phyloP scores from a whole-genome alignment of 352 stramenopile species.

The Peronospora destructor region DNA sequence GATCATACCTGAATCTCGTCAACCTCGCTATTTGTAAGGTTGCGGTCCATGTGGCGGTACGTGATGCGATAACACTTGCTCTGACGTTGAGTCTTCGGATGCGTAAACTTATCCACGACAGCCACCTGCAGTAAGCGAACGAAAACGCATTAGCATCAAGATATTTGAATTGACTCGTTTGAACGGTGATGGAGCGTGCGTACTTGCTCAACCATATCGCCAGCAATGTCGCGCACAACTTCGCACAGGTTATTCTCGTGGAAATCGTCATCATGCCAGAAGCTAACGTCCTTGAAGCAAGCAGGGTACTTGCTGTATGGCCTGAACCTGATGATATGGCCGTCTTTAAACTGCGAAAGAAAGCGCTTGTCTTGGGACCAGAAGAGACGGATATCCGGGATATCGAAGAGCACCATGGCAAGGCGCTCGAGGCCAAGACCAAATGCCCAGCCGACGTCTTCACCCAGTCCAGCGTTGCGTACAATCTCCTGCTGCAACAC shows the following conservation, averaged over 20 bases:
- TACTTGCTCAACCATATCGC: constrained; percentile 95
- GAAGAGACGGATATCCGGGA: constrained; percentile 99
- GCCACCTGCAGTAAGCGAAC: constrained; percentile 23
- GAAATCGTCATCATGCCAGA: constrained; percentile 90
- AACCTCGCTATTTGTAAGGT: constrained; percentile 98
- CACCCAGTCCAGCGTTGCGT: constrained; percentile 73
- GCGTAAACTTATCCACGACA: constrained; percentile 95
- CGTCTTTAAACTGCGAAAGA: constrained; percentile 88
- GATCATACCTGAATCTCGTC: constrained; percentile 90
- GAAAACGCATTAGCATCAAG: background rate
- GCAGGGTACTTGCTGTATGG: constrained; percentile 98
- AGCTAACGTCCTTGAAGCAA: constrained; percentile 98
- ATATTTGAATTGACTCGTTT: background rate
- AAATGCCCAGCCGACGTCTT: constrained; percentile 95
- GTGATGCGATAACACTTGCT: constrained; percentile 98
- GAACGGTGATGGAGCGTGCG: background rate
- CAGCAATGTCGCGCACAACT: constrained; percentile 91
- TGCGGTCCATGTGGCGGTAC: constrained; percentile 98
- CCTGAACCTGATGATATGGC: constrained; percentile 94
- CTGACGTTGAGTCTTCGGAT: constrained; percentile 93
- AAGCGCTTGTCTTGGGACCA: constrained; percentile 95
- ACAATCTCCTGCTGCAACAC: constrained; percentile 95
- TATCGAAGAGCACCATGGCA: constrained; percentile 98
- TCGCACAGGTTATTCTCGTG: constrained; percentile 97
- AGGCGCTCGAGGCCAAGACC: constrained; percentile 97